Percentiles rank a stretch among this genome's conserved stretches.
These are phyloP conservation scores for Tagetes erecta DNA, from an alignment of 129 eudicot species.

Conservation along the genomic window DNA sequence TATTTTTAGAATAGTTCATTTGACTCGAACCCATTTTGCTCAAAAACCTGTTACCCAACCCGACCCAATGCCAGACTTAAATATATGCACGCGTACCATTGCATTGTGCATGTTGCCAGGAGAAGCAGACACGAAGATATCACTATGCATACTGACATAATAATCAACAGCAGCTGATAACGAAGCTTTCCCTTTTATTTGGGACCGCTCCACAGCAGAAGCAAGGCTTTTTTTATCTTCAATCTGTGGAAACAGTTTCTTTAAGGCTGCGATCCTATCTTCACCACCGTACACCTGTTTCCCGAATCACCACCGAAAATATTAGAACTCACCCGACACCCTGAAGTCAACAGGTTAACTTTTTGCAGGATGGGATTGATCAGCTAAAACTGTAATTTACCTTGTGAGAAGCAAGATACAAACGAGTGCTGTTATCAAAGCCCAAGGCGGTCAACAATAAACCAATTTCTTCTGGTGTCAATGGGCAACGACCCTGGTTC, in stretches of 20 bases:
- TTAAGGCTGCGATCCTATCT: conserved; percentile 67
- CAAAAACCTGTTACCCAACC: background rate
- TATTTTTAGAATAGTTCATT: background rate
- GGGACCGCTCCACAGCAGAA: conserved; percentile 71
- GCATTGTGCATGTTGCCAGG: conserved; percentile 99
- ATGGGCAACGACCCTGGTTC: conserved; percentile 90
- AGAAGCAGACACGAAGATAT: conserved; percentile 92
- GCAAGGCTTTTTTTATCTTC: conserved; percentile 95
- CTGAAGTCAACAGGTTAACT: background rate
- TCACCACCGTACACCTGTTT: conserved; percentile 91
- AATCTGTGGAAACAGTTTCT: conserved; percentile 73
- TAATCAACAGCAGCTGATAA: conserved; percentile 93
- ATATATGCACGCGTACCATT: conserved; percentile 53
- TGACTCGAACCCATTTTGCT: background rate
- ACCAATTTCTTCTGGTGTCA: conserved; percentile 97
- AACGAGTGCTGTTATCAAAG: conserved; percentile 75
- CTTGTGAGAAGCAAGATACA: conserved; percentile 98
- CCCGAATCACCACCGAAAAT: background rate
- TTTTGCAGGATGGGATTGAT: background rate
- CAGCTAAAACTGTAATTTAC: conserved; percentile 35
- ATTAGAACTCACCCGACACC: background rate
- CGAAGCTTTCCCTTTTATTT: conserved; percentile 90
- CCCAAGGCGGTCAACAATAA: conserved; percentile 83
- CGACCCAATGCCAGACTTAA: background rate
- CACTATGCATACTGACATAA: conserved; percentile 90